Evolutionary conservation across 768 basidiomycete species (phyloP).

Genomic region (Sutorius australiensis): DNA sequence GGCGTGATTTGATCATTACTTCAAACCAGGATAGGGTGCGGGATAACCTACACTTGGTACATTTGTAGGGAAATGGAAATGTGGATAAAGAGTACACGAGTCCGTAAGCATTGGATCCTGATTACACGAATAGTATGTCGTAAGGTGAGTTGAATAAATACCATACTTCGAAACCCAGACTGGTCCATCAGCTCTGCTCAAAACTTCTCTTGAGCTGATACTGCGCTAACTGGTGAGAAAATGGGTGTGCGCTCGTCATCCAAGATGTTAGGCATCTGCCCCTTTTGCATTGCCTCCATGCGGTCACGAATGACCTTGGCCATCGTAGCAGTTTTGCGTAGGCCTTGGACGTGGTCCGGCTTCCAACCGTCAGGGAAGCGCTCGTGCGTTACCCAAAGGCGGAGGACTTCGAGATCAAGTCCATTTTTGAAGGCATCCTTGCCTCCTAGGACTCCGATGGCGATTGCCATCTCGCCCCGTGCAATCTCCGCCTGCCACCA

Average conservation of each 20-base stretch:
- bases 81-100: no score
- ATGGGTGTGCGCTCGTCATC: constrained; percentile 10
- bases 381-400: constrained; percentile 52
- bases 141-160: not conserved
- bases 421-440: constrained; percentile 38
- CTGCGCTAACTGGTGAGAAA: not conserved
- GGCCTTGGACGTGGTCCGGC: constrained; percentile 32
- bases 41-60: no score
- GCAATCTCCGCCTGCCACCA: constrained; percentile 55
- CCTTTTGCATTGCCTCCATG: constrained; percentile 21
- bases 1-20: no score
- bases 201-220: not conserved
- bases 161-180: not conserved
- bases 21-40: no score
- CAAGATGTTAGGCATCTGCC: constrained; percentile 16
- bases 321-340: constrained; percentile 26
- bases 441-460: constrained; percentile 46
- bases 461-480: constrained; percentile 62
- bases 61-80: no score
- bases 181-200: not conserved
- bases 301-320: constrained; percentile 25
- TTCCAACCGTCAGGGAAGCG: constrained; percentile 43
- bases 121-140: no score
- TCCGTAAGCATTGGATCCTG: no score
- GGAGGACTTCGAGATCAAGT: constrained; percentile 44